Base-by-base conservation (phyloP, 768 basidiomycete genomes). In the Termitomyces sp. region DNA sequence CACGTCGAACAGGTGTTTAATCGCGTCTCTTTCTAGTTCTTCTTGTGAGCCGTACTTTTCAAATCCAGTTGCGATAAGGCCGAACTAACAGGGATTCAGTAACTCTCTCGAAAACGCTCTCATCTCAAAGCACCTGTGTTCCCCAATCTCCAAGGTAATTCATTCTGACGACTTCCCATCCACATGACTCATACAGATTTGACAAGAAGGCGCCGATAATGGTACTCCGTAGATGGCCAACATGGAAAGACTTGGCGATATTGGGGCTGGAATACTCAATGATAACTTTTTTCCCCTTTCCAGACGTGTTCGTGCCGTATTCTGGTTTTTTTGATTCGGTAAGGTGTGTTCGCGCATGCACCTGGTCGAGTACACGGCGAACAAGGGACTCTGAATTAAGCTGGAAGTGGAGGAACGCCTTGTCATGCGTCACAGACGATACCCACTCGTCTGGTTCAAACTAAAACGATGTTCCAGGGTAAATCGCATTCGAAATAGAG, bases 71-170 rank as follows among this genome's bases (percentile, higher is more conserved):
- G 94, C 91, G 56, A 98, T 89, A 71, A 97, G 72, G 33, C 95
- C 94, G 70, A 91, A 88, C 89, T 91, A 64, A 18, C 1, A 61
- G 26, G 61, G 6, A 33, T 35, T 59, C 35, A 59, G 46, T 26
- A 28, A 48, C 8, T 30, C n/a, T 40, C 9, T 28, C 38, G 20
- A 50, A 20, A 13, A 14, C 18, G 9, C 43, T n/a, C 62, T 43
- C 26, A 53, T 54, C 18, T n/a, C 10, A 4, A 28, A 79, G 70
- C 41, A 93, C 95, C 82, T 98, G 96, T 44, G 95, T 98, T 26
- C 96, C 96, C 96, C 95, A 98, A 69, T 98, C 96, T 2, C 96
- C 96, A 16, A 98, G 82, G 71, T 99, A 99, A 71, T 99, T 99
- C 74, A 98, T 77, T 2, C 89, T 82, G 40, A 83, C 72, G n/a